Base-by-base conservation (phyloP, 176 grass and related monocot genomes). In the Calamus simplicifolius region DNA sequence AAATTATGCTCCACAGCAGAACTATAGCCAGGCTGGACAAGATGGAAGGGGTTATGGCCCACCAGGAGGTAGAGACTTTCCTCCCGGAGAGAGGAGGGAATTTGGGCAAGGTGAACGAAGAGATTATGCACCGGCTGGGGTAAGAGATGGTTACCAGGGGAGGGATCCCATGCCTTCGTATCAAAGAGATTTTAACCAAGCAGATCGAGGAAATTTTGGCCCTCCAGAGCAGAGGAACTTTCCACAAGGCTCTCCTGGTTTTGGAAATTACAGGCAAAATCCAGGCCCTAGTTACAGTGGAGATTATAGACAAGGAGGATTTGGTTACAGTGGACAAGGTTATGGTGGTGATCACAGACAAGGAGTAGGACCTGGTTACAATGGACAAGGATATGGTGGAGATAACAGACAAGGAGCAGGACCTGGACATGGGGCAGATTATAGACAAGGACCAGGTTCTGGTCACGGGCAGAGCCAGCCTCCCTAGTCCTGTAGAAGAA, bases 141-240 rank as follows among this genome's bases (percentile, higher is more conserved):
- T 5, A 38, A 55, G 65, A 43, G 65, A 68, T 16, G 52, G 52
- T 38, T 55, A 56, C 23, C 65, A 56, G 18, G 52, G 69, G 28
- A 38, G 49, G 67, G 54, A 57, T 62, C 68, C 58, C 58, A 16
- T 51, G 29, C 51, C 56, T 64, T 35, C 59, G 16, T 66, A 80
- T 63, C 80, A 82, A 73, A 75, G 83, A 67, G 68, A 62, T 49
- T 67, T 54, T 66, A 85, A 83, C 68, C 67, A 63, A 62, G 70
- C 67, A 54, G 43, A 81, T 61, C 71, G 61, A 82, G 75, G 69
- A 63, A 77, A 91, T 58, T 74, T 82, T 66, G 72, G 48, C 17
- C 63, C 84, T 51, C 75, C 69, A 65, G 92, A 80, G 19, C 69
- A 10, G 13, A 85, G 65, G 54, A 82, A 78, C 50, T 75, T 87